Evolutionary conservation across 805 yeast genomes (phyloP), one percentile per base, ranked within the genome.

Genomic region (Ogataea polymorpha): DNA sequence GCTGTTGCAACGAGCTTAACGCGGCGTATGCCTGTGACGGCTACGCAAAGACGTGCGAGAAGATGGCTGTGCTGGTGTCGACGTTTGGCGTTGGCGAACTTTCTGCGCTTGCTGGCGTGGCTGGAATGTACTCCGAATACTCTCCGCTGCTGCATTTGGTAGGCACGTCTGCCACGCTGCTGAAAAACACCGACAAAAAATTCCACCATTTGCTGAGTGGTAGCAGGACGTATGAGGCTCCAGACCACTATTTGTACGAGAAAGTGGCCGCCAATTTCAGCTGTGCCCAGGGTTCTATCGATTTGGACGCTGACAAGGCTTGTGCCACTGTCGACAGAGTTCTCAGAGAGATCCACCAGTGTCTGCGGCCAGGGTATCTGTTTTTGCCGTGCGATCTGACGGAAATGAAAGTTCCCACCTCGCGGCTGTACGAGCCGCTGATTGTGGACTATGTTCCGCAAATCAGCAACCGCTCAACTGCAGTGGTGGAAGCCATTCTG

Each of bases 341-440:
- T 4, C 73, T 90, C 39, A 57, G 59, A 29, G 66, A 72, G 16
- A 75, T 86, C 35, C 69, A 77, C 58, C 67, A 59, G 32, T 68
- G 74, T 35, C 77, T 82, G 15, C 77, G 86, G 60, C 97, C 97
- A 0, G 96, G 95, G 6, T 88, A 86, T 55, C 59, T 90, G 33
- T 87, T 79, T 57, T 63, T 90, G 34, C 96, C 96, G 1, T 66
- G 75, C 33, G 93, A 89, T 59, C 58, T 86, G 50, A 71, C 80
- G 7, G 65, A 61, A 79, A 80, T 59, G 86, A 34, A 51, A 13
- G 67, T 78, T 46, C 62, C 67, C 8, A 45, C 64, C n/a, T 32
- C 42, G 2, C 61, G 67, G 37, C 63, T 80, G 29, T 45, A 57
- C 6, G 49, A 47, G 5, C 69, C 55, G 6, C 41, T 62, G 21